Evolutionary conservation across 2,329 filamentous ascomycete genomes (phyloP).

Genomic region (Aspergillus sp.): DNA sequence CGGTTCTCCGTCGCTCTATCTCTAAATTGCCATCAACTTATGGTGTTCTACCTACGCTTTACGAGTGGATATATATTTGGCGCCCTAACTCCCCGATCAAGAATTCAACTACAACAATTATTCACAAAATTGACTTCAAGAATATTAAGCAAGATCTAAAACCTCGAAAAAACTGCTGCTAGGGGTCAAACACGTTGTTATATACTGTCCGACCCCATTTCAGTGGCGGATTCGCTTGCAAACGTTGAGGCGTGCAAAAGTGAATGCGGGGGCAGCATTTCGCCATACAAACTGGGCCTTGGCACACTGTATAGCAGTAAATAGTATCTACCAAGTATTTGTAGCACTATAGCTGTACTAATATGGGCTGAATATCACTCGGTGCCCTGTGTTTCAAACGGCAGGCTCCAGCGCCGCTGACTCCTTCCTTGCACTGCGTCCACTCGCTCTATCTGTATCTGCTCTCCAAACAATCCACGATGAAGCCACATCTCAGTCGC

Average conservation of each 20-base stretch:
- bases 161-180: background rate
- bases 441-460: background rate
- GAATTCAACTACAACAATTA: background rate
- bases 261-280: constrained; percentile 14
- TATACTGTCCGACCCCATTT: constrained; percentile 6
- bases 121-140: background rate
- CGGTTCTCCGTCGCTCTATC: background rate
- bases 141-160: background rate
- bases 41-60: background rate
- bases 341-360: background rate
- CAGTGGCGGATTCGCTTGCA: constrained; percentile 1
- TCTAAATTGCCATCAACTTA: background rate
- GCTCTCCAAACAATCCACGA: background rate
- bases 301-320: background rate
- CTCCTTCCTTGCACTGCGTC: background rate
- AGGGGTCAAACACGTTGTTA: background rate
- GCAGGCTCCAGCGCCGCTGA: too few species aligned
- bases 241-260: constrained; percentile 16
- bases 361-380: too few species aligned
- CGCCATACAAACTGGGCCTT: constrained; percentile 23
- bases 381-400: background rate
- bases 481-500: background rate
- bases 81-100: too few species aligned
- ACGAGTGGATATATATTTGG: background rate
- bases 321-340: background rate